Evolutionary conservation across 306 rosid genomes (phyloP), one percentile per base, ranked within the genome.

Genomic region (Casuarina equisetifolia): DNA sequence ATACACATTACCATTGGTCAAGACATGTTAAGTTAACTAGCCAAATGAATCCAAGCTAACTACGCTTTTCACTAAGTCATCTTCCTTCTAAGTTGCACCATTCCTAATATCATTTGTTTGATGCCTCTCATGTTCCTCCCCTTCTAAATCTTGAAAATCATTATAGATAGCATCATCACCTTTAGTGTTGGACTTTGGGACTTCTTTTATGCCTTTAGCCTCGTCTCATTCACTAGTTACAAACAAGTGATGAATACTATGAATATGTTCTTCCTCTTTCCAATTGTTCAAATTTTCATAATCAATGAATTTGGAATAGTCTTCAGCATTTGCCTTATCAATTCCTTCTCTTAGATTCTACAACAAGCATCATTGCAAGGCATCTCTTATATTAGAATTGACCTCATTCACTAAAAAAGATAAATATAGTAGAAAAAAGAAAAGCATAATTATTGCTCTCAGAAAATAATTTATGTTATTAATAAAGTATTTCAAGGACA

Each of bases 121-220:
- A 76, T 44, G 9, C 43, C 75, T 76, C 70, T 74, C 91, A 72
- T 76, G 48, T 78, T 78, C 87, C 79, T 25, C 90, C 78, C 91
- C 84, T 91, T 95, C 99, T 83, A 95, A 69, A 85, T 95, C 99
- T 84, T 95, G 97, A 78, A 95, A 95, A 82, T 91, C 97, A 17
- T 92, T 97, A 71, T 74, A 89, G 72, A 78, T 83, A 36, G 79
- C 84, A 76, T 76, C 89, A 52, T 81, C 81, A 48, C 86, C 89
- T 70, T 87, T 89, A 74, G 58, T 8, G 6, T 83, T 76, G 55
- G 75, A 61, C 64, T 76, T 86, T 46, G 80, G 55, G 20, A 52
- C 55, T 74, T 84, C 77, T 84, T 91, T 92, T 87, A 89, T 83
- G 67, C 73, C 87, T 50, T 93, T 90, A 79, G 97, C 93, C 87